These are phyloP conservation scores for Aspergillus brunneoviolaceus DNA, from an alignment of 2,329 filamentous ascomycete species.

Conservation along the genomic window DNA sequence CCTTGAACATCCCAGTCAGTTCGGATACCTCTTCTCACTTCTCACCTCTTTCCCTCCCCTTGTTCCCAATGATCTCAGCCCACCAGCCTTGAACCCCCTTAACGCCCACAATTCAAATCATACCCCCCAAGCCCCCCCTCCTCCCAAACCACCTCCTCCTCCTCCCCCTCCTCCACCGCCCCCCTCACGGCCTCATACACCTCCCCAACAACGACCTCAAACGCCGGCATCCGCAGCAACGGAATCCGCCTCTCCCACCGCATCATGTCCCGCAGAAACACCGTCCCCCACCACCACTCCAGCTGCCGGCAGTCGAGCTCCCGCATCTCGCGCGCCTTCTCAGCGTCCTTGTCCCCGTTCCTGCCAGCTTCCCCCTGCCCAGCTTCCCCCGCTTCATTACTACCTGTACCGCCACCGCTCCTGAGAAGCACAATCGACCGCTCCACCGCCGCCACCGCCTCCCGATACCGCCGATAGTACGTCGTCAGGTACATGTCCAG, in stretches of 20 bases:
- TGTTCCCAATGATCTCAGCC: too few species aligned
- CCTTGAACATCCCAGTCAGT: too few species aligned
- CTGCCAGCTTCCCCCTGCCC: too few species aligned
- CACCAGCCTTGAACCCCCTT: too few species aligned
- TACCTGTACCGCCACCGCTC: too few species aligned
- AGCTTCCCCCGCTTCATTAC: too few species aligned
- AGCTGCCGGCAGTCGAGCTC: background rate
- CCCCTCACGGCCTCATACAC: background rate
- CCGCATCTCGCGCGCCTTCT: background rate
- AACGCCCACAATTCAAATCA: too few species aligned
- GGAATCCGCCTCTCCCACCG: background rate
- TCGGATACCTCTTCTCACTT: too few species aligned
- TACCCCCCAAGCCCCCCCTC: too few species aligned
- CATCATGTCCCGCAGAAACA: background rate
- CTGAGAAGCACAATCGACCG: too few species aligned
- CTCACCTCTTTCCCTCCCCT: too few species aligned
- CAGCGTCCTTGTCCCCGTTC: background rate
- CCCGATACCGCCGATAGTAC: background rate
- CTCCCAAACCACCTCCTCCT: constrained; percentile 7
- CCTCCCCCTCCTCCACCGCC: background rate
- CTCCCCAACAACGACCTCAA: background rate
- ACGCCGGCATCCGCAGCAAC: background rate
- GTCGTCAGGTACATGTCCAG: constrained; percentile 11
- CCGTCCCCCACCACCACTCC: background rate
- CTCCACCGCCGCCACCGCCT: background rate